A percentile compares a stretch with the other conserved stretches of the same genome.
These are phyloP conservation scores for Rutstroemia sydowiana DNA, from an alignment of 2,329 filamentous ascomycete genomes.

Conservation along the genomic window DNA sequence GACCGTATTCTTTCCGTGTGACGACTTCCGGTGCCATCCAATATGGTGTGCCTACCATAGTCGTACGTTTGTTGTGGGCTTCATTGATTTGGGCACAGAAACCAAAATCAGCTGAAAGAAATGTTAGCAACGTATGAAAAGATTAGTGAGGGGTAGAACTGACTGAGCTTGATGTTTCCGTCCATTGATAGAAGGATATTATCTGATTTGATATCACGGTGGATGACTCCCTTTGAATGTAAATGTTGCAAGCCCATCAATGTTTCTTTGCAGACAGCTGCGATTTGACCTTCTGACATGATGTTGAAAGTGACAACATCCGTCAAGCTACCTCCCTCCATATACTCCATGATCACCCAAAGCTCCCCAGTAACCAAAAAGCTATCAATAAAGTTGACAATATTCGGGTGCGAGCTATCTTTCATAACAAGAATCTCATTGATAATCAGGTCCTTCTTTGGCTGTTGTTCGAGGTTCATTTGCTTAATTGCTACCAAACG, in stretches of 20 bases:
- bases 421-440: constrained; percentile 99
- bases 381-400: constrained; percentile 99
- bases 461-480: constrained; percentile 98
- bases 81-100: constrained; percentile 99
- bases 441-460: constrained; percentile 98
- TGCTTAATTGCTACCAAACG: constrained; percentile 96
- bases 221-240: constrained; percentile 96
- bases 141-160: constrained; percentile 31
- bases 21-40: constrained; percentile 99
- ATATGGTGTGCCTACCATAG: constrained; percentile 98
- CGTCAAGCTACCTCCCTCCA: constrained; percentile 96
- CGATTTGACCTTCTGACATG: constrained; percentile 97
- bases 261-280: constrained; percentile 89
- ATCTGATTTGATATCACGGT: constrained; percentile 98
- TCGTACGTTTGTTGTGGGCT: constrained; percentile 91
- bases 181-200: constrained; percentile 92
- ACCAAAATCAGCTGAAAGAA: constrained; percentile 75
- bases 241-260: constrained; percentile 87
- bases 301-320: constrained; percentile 99
- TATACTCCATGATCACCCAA: constrained; percentile 99
- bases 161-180: constrained; percentile 96
- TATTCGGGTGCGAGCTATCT: constrained; percentile 95
- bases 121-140: constrained; percentile 27
- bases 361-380: constrained; percentile 84
- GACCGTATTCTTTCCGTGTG: constrained; percentile 92